These are phyloP conservation scores for Astrephomene gubernaculifera DNA, from an alignment of 139 green algal genomes.

Conservation along the genomic window DNA sequence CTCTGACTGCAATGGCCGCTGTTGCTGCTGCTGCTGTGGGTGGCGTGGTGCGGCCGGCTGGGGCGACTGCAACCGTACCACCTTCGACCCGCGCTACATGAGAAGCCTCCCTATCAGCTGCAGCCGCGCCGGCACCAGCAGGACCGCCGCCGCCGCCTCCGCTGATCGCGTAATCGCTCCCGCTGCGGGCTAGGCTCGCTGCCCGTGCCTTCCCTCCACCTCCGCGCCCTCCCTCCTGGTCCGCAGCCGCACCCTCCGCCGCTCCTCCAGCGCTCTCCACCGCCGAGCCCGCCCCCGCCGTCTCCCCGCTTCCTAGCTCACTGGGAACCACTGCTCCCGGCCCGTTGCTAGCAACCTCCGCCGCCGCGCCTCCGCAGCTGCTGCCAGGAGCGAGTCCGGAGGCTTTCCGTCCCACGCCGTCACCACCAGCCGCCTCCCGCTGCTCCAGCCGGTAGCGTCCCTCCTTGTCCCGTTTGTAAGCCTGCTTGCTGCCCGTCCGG, in stretches of 20 bases:
- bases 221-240: neutral
- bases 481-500: neutral
- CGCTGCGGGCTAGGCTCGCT: neutral
- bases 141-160: neutral
- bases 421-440: neutral
- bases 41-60: no score
- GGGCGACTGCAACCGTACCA: no score
- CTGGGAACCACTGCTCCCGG: neutral
- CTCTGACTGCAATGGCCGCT: no score
- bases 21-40: no score
- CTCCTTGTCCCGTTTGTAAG: neutral
- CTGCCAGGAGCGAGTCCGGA: neutral
- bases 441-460: neutral
- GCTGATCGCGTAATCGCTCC: neutral
- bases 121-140: no score
- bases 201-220: no score
- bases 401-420: neutral
- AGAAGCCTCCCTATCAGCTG: no score
- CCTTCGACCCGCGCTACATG: no score
- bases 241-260: neutral
- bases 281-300: neutral
- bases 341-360: neutral
- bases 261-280: neutral
- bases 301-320: neutral
- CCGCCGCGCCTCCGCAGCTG: neutral